Base-by-base conservation (phyloP, 2,329 filamentous ascomycete species). In the Tolypocladium pustulatum region DNA sequence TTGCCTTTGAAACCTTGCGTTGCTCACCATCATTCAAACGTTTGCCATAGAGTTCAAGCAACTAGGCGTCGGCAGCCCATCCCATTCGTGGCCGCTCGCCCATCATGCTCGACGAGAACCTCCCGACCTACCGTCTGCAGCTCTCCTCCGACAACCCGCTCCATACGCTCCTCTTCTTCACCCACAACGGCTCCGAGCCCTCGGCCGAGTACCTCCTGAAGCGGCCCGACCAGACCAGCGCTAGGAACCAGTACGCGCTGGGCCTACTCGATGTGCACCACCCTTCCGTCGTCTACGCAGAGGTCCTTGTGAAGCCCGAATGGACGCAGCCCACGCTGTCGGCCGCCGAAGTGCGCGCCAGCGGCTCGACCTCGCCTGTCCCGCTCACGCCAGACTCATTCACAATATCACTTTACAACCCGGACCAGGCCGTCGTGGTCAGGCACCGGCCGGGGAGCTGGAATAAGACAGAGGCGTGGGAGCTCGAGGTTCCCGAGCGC, bases 331-430 rank as follows among this genome's bases (percentile, higher is more conserved):
- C 91, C 0, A 86, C 85, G 0, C 80, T 96, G 8, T 93, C 90
- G 1, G 84, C 88, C 54, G 90, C 94, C 57, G 89, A 95, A 69
- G 82, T 92, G 59, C 85, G 90, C 61, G 78, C 81, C n/a, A 86
- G 85, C 61, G 88, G 87, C 20, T 75, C 84, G 78, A 49, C 81
- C 74, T 85, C 82, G 27, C 82, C 81, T 20, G 66, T 89, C 60
- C 88, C 92, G 12, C 79, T 90, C 38, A 82, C 90, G 34, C 92
- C 93, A 0, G 86, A 87, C 59, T 79, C 84, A 57, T 96, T 97
- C 71, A 80, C 81, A n/a, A 81, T 97, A 43, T 88, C 93, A 66
- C 85, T 99, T 3, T 97, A 97, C 78, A 94, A 96, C 70, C 94
- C 94, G 0, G 93, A 97, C 70, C 91, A 94, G 72, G 82, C 88